phyloP scores from a whole-genome alignment of 345 rosid genomes.

The Moricandia arvensis region DNA sequence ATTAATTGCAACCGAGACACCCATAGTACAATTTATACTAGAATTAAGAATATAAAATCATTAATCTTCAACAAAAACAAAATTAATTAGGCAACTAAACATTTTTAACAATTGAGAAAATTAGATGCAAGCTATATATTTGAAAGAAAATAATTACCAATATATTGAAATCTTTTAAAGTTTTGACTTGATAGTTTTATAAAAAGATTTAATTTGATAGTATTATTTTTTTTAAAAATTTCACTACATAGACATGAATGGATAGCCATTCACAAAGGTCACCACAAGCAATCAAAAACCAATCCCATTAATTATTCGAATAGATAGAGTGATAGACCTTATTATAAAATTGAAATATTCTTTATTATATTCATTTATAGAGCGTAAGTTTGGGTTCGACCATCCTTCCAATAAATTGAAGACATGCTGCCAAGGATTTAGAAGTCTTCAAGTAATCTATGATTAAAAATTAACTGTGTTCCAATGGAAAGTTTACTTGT shows the following conservation, averaged over 20 bases:
- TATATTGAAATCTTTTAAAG: background rate
- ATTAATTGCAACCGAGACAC: too few relatives aligned
- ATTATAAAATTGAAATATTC: background rate
- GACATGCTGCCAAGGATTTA: slow-evolving; percentile 3
- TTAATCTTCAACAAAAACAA: background rate
- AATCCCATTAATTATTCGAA: slow-evolving; percentile 12
- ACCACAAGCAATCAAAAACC: slow-evolving; percentile 7
- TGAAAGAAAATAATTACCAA: background rate
- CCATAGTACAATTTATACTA: background rate
- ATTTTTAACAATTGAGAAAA: background rate
- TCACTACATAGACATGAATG: background rate
- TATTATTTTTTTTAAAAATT: background rate
- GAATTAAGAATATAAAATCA: background rate
- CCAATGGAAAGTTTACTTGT: slow-evolving; percentile 14
- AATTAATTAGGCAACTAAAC: background rate
- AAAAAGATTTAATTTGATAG: background rate
- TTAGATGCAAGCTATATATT: background rate
- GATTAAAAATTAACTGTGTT: background rate
- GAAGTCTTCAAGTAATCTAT: background rate
- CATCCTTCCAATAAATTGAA: slow-evolving; percentile 19
- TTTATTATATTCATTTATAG: background rate
- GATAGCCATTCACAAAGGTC: slow-evolving; percentile 11
- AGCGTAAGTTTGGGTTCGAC: background rate
- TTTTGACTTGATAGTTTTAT: too few relatives aligned
- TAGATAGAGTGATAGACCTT: too few relatives aligned